Evolutionary conservation across 768 basidiomycete species (phyloP), one percentile per base, ranked within the genome.

Genomic region (Phanerochaete carnosa): DNA sequence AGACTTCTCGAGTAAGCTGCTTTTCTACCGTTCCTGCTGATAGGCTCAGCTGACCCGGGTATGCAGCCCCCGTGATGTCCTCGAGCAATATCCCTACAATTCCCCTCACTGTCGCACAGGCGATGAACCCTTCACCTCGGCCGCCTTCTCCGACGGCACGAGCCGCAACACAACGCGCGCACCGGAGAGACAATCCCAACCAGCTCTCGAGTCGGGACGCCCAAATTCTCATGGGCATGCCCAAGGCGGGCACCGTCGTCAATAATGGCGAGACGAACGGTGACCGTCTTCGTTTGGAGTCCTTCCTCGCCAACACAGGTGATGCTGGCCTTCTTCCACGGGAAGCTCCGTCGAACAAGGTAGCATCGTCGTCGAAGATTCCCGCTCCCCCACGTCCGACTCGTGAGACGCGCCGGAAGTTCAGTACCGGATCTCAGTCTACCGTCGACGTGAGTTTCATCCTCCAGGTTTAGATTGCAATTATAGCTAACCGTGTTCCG

Each of bases 1-100:
- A 58, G 97, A 98, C 72, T 98, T 95, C 70, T 83, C 89, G 9
- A 90, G 94, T 95, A 68, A 39, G 89, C 79, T 26, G 39, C 54
- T 35, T 28, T 58, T 49, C 28, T 55, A 30, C 51, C 9, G 35
- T 22, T 4, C 22, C n/a, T 26, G 29, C 16, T 46, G 25, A 61
- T 46, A 32, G 63, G 37, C 22, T 32, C 57, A 55, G 46, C 68
- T 74, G 43, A 69, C 55, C 15, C 43, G 30, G 37, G 43, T 57
- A 49, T 53, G 32, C 68, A 95, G 96, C 89, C 68, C 92, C 95
- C 26, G 95, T 98, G 53, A 86, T 97, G 16, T 98, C 97, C 2
- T 97, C 95, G 1, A 93, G 92, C 77, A 97, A 97, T 68, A 93
- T 98, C 55, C 93, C 95, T 0, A 98, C 96, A 0, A 98, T 98